Conservation (phyloP, 345 rosid genomes). For the Noccaea bulbosa region DNA sequence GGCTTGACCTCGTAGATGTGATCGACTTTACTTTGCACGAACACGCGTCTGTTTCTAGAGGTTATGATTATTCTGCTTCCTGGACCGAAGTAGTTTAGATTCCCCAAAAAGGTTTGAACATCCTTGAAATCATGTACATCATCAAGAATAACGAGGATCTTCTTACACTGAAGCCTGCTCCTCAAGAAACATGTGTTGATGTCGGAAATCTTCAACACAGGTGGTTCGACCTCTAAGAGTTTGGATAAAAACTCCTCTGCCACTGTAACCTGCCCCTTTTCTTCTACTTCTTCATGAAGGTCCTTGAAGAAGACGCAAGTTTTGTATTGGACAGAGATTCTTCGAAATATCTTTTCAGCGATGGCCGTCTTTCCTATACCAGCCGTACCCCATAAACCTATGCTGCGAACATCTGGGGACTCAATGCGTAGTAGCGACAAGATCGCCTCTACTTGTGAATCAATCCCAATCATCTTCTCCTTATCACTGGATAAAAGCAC, state of each 20-base stretch:
- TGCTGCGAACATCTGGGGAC: conserved; percentile 25
- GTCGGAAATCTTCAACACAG: neutral
- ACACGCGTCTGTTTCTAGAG: conserved; percentile 28
- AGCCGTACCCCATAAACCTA: conserved; percentile 52
- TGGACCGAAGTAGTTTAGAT: conserved; percentile 30
- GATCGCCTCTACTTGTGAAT: conserved; percentile 27
- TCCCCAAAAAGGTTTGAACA: conserved; percentile 10
- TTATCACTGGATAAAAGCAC: neutral
- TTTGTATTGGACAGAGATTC: conserved; percentile 44
- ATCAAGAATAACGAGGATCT: conserved; percentile 36
- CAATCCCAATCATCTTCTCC: conserved; percentile 33
- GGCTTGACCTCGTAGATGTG: conserved; percentile 39
- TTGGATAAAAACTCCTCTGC: conserved; percentile 20
- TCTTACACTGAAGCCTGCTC: conserved; percentile 23
- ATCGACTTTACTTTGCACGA: neutral
- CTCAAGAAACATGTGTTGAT: conserved; percentile 15
- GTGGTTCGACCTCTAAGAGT: conserved; percentile 13
- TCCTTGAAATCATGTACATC: conserved; percentile 38
- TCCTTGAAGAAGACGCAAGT: conserved; percentile 45
- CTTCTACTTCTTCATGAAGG: conserved; percentile 33
- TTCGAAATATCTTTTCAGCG: conserved; percentile 46
- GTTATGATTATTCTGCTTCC: conserved; percentile 39
- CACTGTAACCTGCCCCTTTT: conserved; percentile 1
- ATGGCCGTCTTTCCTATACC: conserved; percentile 59
- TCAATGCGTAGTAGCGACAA: conserved; percentile 16